Conservation (phyloP, 306 rosid species). For the Citrullus mucosospermus region DNA sequence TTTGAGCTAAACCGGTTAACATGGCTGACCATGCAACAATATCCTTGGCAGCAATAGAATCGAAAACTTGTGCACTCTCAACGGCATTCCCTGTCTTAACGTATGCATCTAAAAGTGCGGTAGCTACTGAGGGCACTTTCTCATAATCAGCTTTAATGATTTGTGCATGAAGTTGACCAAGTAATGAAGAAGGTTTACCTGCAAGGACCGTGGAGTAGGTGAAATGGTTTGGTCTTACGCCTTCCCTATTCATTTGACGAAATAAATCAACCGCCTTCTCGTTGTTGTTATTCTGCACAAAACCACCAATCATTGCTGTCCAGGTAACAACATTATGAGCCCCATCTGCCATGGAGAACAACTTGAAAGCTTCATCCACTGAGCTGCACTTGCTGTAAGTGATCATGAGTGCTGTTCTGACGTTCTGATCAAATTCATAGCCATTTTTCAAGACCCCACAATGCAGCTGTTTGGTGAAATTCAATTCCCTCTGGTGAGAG, state of each 20-base stretch:
- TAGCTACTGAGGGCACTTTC: conserved; percentile 65
- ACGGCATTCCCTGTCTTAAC: conserved; percentile 37
- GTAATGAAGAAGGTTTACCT: conserved; percentile 32
- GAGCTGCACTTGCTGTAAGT: conserved; percentile 52
- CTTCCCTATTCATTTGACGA: conserved; percentile 50
- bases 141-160: conserved; percentile 59
- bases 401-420: conserved; percentile 55
- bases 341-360: conserved; percentile 31
- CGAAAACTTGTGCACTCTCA: conserved; percentile 57
- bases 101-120: conserved; percentile 67
- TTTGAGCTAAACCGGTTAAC: conserved; percentile 68
- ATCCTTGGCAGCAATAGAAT: conserved; percentile 51
- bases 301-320: conserved; percentile 85
- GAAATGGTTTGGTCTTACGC: conserved; percentile 62
- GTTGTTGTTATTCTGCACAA: conserved; percentile 46
- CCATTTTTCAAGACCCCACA: conserved; percentile 50
- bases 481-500: conserved; percentile 36
- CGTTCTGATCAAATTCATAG: conserved; percentile 27
- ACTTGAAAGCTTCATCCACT: conserved; percentile 45
- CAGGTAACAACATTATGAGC: conserved; percentile 61
- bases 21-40: conserved; percentile 89
- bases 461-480: conserved; percentile 44
- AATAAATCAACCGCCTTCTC: conserved; percentile 49
- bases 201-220: conserved; percentile 78
- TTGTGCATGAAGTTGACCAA: conserved; percentile 58